phyloP scores from a whole-genome alignment of 352 stramenopile species.

The Globisporangium lucens region DNA sequence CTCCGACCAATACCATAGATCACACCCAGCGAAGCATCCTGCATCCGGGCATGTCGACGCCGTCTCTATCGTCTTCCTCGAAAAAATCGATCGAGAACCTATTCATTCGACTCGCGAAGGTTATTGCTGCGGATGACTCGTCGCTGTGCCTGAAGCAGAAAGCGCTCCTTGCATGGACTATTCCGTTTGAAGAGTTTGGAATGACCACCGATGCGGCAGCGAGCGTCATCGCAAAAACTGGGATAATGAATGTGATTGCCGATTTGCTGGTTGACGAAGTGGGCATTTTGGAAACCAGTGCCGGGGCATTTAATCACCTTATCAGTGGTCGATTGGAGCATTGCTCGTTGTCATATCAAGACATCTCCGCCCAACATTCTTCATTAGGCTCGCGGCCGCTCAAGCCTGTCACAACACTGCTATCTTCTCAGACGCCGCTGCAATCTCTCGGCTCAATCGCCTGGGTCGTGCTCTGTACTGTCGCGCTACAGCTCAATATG shows the following conservation, averaged over 20 bases:
- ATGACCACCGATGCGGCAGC: slow-evolving; percentile 4
- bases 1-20: not conserved
- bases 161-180: slow-evolving; percentile 38
- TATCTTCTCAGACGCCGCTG: slow-evolving; percentile 23
- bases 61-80: not conserved
- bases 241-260: slow-evolving; percentile 14
- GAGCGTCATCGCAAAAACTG: slow-evolving; percentile 19
- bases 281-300: not conserved
- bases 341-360: not conserved
- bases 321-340: not conserved
- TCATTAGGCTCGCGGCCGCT: slow-evolving; percentile 11
- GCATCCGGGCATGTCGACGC: not conserved
- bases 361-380: not conserved
- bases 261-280: slow-evolving; percentile 13
- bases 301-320: not conserved
- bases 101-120: slow-evolving; percentile 40
- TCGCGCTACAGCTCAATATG: slow-evolving; percentile 29
- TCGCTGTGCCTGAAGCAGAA: slow-evolving; percentile 42
- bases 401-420: slow-evolving; percentile 15
- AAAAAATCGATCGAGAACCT: slow-evolving; percentile 47
- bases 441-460: slow-evolving; percentile 28
- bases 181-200: slow-evolving; percentile 11
- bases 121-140: slow-evolving; percentile 36
- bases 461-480: slow-evolving; percentile 32
- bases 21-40: not conserved